These are phyloP conservation scores for Clonostachys solani DNA, from an alignment of 2,329 filamentous ascomycete species.

Conservation along the genomic window DNA sequence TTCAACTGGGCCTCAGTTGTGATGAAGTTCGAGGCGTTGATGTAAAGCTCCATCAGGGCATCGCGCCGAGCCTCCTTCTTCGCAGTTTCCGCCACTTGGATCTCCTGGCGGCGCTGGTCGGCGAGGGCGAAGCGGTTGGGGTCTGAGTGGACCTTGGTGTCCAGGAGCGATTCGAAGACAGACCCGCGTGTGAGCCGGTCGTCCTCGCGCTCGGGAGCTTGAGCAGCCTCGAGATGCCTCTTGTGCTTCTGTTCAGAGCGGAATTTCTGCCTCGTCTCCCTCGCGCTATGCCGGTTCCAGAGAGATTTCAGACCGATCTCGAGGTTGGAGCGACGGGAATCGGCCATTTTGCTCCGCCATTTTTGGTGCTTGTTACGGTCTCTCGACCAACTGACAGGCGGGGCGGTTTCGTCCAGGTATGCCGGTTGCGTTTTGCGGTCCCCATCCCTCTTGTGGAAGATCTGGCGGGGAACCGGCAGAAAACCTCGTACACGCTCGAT, in stretches of 20 bases:
- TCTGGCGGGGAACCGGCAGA: constrained; percentile 75
- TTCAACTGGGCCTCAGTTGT: constrained; percentile 75
- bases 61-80: constrained; percentile 61
- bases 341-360: constrained; percentile 74
- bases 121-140: constrained; percentile 55
- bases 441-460: constrained; percentile 61
- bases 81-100: constrained; percentile 30
- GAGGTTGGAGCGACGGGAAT: constrained; percentile 66
- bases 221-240: constrained; percentile 28
- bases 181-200: constrained; percentile 72
- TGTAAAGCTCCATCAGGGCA: constrained; percentile 81
- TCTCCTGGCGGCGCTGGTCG: constrained; percentile 35
- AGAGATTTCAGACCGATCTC: constrained; percentile 67
- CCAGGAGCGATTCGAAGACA: constrained; percentile 44
- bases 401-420: constrained; percentile 59
- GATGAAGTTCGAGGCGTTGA: constrained; percentile 84
- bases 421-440: constrained; percentile 54
- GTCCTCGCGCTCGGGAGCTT: constrained; percentile 67
- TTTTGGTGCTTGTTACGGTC: constrained; percentile 21
- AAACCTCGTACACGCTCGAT: constrained; percentile 62
- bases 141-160: constrained; percentile 53
- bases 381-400: constrained; percentile 10
- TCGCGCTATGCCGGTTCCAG: constrained; percentile 43
- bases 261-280: not conserved
- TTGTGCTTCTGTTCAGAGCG: not conserved